Evolutionary conservation across 2,329 filamentous ascomycete species (phyloP).

Genomic region (Chrysoporthe puriensis): DNA sequence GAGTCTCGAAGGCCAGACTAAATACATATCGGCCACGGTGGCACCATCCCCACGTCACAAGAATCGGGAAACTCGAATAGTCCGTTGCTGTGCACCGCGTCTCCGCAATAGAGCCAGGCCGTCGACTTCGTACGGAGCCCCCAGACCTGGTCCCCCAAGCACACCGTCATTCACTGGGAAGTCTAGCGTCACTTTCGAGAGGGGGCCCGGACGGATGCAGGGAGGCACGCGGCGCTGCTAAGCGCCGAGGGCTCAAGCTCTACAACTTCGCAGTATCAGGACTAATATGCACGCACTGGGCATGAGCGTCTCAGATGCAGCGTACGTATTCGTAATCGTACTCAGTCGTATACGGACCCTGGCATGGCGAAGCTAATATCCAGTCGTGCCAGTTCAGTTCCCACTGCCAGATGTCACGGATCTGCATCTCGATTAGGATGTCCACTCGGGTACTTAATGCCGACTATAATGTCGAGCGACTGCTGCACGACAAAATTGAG

Average conservation of each 20-base stretch:
- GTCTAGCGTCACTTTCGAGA: neutral
- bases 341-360: neutral
- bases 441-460: neutral
- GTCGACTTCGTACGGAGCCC: neutral
- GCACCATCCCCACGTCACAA: neutral
- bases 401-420: neutral
- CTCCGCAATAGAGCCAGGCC: neutral
- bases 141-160: neutral
- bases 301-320: neutral
- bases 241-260: neutral
- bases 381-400: no score
- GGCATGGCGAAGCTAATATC: neutral
- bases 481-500: neutral
- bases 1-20: neutral
- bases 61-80: neutral
- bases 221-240: neutral
- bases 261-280: neutral
- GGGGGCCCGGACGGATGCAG: neutral
- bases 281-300: neutral
- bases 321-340: constrained; percentile 2
- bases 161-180: neutral
- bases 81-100: neutral
- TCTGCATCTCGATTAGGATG: constrained; percentile 3
- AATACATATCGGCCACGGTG: neutral
- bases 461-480: neutral